Base-by-base conservation (phyloP, 2,329 filamentous ascomycete genomes). In the Thelonectria blattea region DNA sequence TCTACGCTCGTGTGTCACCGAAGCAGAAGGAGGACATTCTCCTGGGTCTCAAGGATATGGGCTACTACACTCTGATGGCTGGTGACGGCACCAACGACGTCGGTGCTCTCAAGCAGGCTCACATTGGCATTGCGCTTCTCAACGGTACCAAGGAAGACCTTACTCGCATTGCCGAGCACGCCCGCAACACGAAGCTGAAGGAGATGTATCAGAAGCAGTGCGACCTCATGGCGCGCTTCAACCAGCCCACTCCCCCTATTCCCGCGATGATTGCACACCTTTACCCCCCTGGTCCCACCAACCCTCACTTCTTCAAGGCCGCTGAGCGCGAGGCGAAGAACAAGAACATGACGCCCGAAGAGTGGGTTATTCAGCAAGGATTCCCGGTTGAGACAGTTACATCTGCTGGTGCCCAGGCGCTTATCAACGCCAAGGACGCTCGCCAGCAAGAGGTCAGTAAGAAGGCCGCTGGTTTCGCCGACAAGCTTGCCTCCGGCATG, bases 1-100 rank as follows among this genome's bases (percentile, higher is more conserved):
- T 99, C 5, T 99, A 99, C 74, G 95, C 95, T 67, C 92, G 95
- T 72, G 95, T 99, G 10, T 99, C 95, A 1, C 95, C 95, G 9
- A 97, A 97, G 83, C 95, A 99, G 73, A 99, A 99, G 81, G 95
- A 99, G 77, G 93, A 98, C 56, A 98, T 99, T 72, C 84, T 99
- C n/a, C 86, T 97, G 20, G 95, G 95, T 39, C 86, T 98, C 63
- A 97, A 97, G 80, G 93, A 97, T 71, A 91, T 92, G 80, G 95
- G 95, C 51, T 99, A 99, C 81, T 97, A 95, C 62, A 99, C 95
- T 30, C 85, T 99, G 64, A 99, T 99, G 95, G 96, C 93, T 70
- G 95, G 95, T 77, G 95, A 99, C 72, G 95, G 95, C 65, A 99
- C 95, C 56, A 99, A 99, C 76, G 95, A 99, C 73, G 95, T 99